Conservation (phyloP, 2,329 filamentous ascomycete genomes). For the Hymenoscyphus occultus region DNA sequence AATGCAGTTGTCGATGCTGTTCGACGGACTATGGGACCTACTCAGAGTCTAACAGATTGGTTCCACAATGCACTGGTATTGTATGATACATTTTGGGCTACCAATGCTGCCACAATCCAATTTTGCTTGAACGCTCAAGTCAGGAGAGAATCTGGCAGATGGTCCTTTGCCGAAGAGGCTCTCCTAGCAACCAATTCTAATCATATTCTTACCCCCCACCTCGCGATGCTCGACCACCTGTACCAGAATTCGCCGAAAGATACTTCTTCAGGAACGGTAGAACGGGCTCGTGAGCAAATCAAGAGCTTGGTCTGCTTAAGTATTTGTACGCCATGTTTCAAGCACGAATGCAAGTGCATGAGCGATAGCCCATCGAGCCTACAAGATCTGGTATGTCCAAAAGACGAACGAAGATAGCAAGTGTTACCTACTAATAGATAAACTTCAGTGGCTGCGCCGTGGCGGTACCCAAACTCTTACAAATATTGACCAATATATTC, state of each 20-base stretch:
- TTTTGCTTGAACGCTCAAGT: conserved; percentile 13
- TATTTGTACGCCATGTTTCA: conserved; percentile 9
- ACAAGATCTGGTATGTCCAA: conserved; percentile 12
- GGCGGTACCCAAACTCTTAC: background rate
- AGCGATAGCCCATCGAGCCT: background rate
- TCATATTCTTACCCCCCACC: conserved; percentile 9
- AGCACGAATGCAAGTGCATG: conserved; percentile 12
- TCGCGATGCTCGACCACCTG: conserved; percentile 13
- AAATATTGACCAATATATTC: conserved; percentile 1
- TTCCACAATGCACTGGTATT: conserved; percentile 15
- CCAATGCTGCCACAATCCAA: conserved; percentile 11
- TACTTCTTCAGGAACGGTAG: conserved; percentile 7
- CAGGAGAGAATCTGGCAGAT: conserved; percentile 4
- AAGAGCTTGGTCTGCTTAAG: conserved; percentile 10
- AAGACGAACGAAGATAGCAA: background rate
- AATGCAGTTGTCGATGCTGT: conserved; percentile 9
- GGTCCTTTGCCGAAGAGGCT: background rate
- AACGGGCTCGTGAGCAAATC: conserved; percentile 15
- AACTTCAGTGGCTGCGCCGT: background rate
- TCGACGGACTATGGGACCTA: conserved; percentile 5
- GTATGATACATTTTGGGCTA: conserved; percentile 15
- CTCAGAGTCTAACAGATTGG: conserved; percentile 14
- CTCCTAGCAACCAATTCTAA: background rate
- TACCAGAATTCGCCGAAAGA: conserved; percentile 9
- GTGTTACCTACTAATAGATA: background rate